Base-by-base conservation (phyloP, 169 alveolate species). In the Cryptosporidium ubiquitum region DNA sequence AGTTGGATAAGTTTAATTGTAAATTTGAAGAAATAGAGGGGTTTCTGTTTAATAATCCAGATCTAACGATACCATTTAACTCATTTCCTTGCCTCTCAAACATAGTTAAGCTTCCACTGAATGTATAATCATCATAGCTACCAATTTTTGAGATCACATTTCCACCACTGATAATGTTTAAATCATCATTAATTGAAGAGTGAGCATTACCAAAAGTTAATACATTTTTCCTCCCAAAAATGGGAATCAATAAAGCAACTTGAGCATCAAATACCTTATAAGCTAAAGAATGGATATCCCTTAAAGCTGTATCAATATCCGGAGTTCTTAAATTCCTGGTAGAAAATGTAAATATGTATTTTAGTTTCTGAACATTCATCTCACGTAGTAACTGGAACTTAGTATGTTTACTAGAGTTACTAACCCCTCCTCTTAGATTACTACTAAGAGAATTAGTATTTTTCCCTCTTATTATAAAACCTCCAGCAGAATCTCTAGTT, bases 221-320 rank as follows among this genome's bases (percentile, higher is more conserved):
- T 18, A 73, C 85, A 40, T 85, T 91, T 6, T 68, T 84, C 18
- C 40, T 66, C 6, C 94, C 94, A 64, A 91, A 91, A 3, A 91
- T 84, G 1, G 94, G 94, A 16, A 71, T 61, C 42, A 91, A 85
- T 29, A 91, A 84, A n/a, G 85, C 85, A 51, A 91, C 26, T 40
- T 85, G 91, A 35, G 92, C 86, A 35, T 91, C 94, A 39, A 91
- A 69, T n/a, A 86, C 86, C 69, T 91, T 91, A 35, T 86, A 79
- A n/a, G 94, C 94, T 52, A 91, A 39, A 29, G 86, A 91, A 14
- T 91, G 91, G 7, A 91, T 57, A 35, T 73, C 85, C 5, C 64
- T 52, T 14, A 61, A 35, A 5, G 75, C 91, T 23, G 74, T 85
- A 26, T 85, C 84, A 6, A 60, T 85, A 52, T 68, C 86, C 14